Evolutionary conservation across 176 grass and related monocot genomes (phyloP).

Genomic region (Oryza meridionalis): DNA sequence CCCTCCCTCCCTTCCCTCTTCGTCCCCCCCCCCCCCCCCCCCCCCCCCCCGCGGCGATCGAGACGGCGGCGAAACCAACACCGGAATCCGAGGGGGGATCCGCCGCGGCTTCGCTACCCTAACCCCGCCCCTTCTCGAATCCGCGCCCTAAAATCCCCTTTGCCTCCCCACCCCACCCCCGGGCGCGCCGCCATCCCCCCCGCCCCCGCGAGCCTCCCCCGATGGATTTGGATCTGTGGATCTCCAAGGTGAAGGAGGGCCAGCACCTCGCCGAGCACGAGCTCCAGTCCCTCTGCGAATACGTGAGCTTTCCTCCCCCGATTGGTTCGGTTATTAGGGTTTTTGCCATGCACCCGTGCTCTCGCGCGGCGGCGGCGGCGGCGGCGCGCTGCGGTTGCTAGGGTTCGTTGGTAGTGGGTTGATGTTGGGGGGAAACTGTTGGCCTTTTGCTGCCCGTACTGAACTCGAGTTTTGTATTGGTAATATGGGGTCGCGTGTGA

Average conservation of each 20-base stretch:
- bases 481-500: neutral
- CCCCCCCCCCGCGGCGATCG: conserved; percentile 31
- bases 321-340: conserved; percentile 47
- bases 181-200: neutral
- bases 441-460: conserved; percentile 10
- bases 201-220: neutral
- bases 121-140: neutral
- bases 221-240: conserved; percentile 99
- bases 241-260: conserved; percentile 99
- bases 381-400: neutral
- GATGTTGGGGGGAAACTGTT: neutral
- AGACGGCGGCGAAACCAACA: conserved; percentile 39
- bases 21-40: neutral
- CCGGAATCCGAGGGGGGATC: conserved; percentile 34
- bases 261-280: conserved; percentile 96
- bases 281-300: conserved; percentile 99
- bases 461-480: neutral
- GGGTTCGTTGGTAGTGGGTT: conserved; percentile 21
- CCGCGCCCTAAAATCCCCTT: neutral
- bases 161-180: neutral
- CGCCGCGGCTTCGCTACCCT: neutral
- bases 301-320: conserved; percentile 51
- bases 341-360: conserved; percentile 17
- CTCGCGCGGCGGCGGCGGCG: neutral
- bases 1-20: neutral